Conservation (phyloP, 306 rosid species). For the Lablab purpureus region DNA sequence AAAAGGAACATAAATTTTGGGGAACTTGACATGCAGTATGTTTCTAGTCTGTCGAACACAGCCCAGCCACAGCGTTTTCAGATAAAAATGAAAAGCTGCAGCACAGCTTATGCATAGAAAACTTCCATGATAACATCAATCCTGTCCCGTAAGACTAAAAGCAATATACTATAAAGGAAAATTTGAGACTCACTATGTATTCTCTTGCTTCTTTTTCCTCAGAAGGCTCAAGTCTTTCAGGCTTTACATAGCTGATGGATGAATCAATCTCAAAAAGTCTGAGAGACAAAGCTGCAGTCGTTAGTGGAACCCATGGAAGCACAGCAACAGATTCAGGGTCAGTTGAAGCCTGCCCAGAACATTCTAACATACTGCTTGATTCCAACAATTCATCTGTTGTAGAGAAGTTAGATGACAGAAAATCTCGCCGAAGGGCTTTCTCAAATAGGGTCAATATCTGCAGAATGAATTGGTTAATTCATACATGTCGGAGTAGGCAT, state of each 20-base stretch:
- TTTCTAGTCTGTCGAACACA: background rate
- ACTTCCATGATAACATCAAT: slow-evolving; percentile 13
- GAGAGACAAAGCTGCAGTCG: slow-evolving; percentile 85
- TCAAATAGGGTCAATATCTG: slow-evolving; percentile 83
- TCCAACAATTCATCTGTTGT: slow-evolving; percentile 78
- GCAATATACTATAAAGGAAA: slow-evolving; percentile 1
- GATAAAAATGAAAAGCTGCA: background rate
- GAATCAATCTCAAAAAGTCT: slow-evolving; percentile 87
- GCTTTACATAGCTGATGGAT: slow-evolving; percentile 62
- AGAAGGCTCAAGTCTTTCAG: slow-evolving; percentile 64
- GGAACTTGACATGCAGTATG: slow-evolving; percentile 25
- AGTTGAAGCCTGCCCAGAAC: slow-evolving; percentile 49
- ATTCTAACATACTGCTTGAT: slow-evolving; percentile 51
- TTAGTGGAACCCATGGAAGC: slow-evolving; percentile 96
- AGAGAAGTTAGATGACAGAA: slow-evolving; percentile 71
- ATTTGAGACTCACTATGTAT: slow-evolving; percentile 60
- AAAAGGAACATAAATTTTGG: slow-evolving; percentile 2
- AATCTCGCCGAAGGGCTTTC: slow-evolving; percentile 72
- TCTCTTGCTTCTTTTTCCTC: slow-evolving; percentile 59
- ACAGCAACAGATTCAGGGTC: slow-evolving; percentile 63
- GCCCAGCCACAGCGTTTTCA: background rate
- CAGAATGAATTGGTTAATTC: slow-evolving; percentile 43
- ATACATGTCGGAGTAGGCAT: slow-evolving; percentile 7
- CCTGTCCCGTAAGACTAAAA: slow-evolving; percentile 30
- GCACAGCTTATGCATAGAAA: background rate